These are phyloP conservation scores for Entophlyctis luteolus DNA, from an alignment of 192 early-diverging fungal species.

Conservation along the genomic window DNA sequence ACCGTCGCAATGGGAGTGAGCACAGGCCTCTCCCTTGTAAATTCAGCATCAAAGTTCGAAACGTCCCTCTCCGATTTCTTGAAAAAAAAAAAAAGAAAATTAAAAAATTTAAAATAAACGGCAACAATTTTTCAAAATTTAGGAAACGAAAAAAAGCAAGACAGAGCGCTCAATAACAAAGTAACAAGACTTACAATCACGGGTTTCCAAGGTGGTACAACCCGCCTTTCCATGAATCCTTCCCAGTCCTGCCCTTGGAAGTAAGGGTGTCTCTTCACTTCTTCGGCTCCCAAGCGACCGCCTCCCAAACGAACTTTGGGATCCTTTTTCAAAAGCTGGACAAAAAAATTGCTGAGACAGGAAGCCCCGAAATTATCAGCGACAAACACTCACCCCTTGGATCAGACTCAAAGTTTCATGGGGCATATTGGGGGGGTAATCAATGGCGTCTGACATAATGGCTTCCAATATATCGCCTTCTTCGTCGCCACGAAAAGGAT, in stretches of 20 bases:
- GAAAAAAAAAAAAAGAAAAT: background rate
- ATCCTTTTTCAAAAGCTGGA: conserved; percentile 79
- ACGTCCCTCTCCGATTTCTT: conserved; percentile 77
- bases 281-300: conserved; percentile 82
- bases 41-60: conserved; percentile 95
- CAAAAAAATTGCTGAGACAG: background rate
- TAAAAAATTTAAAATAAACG: conserved; percentile 11
- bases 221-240: conserved; percentile 79
- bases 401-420: conserved; percentile 85
- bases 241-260: conserved; percentile 95
- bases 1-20: conserved; percentile 86
- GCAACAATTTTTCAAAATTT: background rate
- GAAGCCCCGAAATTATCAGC: background rate
- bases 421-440: conserved; percentile 92
- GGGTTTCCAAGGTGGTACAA: conserved; percentile 85
- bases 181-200: conserved; percentile 64
- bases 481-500: conserved; percentile 92
- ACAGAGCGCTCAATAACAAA: background rate
- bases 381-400: conserved; percentile 57
- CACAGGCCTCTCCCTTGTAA: conserved; percentile 85
- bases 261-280: conserved; percentile 93
- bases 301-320: conserved; percentile 84
- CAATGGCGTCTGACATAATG: conserved; percentile 89
- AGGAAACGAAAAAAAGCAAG: background rate
- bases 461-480: conserved; percentile 95